Base-by-base conservation (phyloP, 1,139 yeast species). In the Magnusiomyces paraingens region DNA sequence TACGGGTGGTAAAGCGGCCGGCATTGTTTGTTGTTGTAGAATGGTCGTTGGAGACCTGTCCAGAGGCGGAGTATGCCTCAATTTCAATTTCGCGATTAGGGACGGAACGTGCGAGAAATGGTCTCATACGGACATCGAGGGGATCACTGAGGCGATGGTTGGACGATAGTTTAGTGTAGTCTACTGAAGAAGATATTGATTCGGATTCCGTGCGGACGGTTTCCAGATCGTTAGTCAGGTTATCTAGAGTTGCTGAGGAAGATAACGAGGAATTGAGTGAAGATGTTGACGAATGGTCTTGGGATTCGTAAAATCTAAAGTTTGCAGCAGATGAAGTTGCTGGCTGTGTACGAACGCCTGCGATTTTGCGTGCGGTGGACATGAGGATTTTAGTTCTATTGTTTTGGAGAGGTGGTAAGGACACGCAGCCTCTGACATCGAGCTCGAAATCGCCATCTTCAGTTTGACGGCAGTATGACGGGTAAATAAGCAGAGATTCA, bases 401-500 rank as follows among this genome's bases (percentile, higher is more conserved):
- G 35, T 81, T 79, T 75, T 83, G 78, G 10, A 77, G 74, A 1
- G 93, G 94, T 0, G 90, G 90, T 47, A 87, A 75, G 55, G 77
- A 81, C 10, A 88, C 75, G 79, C 86, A 80, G 2, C 96, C 96
- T 49, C 86, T 78, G 1, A 89, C 80, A 52, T 83, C 82, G 1
- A 90, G 83, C 50, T 77, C 74, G 21, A 62, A 64, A 4, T 18
- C 67, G 10, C 68, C 70, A 17, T 61, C 65, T 0, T 62, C 61
- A 18, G 66, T 57, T 4, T 59, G 62, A 20, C 84, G 70, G 0
- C 89, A 77, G 66, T 84, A 87, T 4, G 88, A 79, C 1, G 91
- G 91, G 61, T 83, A 86, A 6, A 77, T 64, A 2, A 71, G 59
- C 64, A 78, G 67, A 35, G 73, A 56, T 54, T 65, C 68, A 39